These are phyloP conservation scores for Backusella psychrophila DNA, from an alignment of 192 early-diverging fungal species.

Conservation along the genomic window DNA sequence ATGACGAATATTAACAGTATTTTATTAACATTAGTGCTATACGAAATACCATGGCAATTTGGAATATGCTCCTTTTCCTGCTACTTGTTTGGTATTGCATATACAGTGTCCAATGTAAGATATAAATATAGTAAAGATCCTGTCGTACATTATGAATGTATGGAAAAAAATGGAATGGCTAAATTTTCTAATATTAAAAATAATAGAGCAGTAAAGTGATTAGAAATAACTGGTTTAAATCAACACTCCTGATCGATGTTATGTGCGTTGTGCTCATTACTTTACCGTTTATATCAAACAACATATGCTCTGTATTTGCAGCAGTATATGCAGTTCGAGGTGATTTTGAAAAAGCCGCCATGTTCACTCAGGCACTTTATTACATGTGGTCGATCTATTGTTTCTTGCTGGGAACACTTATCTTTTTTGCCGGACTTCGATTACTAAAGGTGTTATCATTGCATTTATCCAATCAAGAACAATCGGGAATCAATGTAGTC, in stretches of 20 bases:
- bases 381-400: slow-evolving; percentile 31
- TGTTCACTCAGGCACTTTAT: slow-evolving; percentile 22
- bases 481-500: not conserved
- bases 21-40: slow-evolving; percentile 16
- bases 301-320: slow-evolving; percentile 18
- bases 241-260: slow-evolving; percentile 8
- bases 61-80: slow-evolving; percentile 22
- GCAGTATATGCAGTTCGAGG: slow-evolving; percentile 19
- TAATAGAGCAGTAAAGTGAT: slow-evolving; percentile 20
- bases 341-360: slow-evolving; percentile 1
- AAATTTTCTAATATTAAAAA: not conserved
- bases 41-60: slow-evolving; percentile 35
- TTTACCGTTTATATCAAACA: slow-evolving; percentile 32
- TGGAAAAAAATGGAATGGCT: not conserved
- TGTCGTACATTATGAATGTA: too few relatives aligned
- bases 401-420: not conserved
- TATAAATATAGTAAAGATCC: not conserved
- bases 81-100: slow-evolving; percentile 32
- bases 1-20: not conserved
- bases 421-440: slow-evolving; percentile 14
- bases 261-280: slow-evolving; percentile 7
- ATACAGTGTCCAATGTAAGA: slow-evolving; percentile 29
- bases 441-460: slow-evolving; percentile 11
- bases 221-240: slow-evolving; percentile 17
- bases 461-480: slow-evolving; percentile 4